Evolutionary conservation across 2,329 filamentous ascomycete genomes (phyloP).

Genomic region (Exophiala lecanii-corni): DNA sequence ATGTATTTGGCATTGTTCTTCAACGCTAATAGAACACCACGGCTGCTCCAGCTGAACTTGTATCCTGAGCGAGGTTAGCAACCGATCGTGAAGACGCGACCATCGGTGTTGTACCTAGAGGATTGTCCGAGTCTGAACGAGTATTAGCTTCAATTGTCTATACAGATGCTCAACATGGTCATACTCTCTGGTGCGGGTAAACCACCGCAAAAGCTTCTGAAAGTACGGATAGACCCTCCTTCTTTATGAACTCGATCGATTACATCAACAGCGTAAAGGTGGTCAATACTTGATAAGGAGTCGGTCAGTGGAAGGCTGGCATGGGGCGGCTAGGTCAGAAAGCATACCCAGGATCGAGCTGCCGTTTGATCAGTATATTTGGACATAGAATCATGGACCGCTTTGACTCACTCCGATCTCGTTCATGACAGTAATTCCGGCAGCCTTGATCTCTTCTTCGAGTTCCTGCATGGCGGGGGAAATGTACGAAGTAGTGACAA

Average conservation of each 20-base stretch:
- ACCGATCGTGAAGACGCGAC: no score
- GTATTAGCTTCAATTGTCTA: constrained; percentile 30
- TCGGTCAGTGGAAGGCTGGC: background rate
- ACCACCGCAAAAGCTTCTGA: constrained; percentile 81
- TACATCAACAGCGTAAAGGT: constrained; percentile 75
- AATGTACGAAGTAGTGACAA: constrained; percentile 92
- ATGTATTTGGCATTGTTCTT: constrained; percentile 81
- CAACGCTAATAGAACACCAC: constrained; percentile 82
- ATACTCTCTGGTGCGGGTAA: constrained; percentile 51
- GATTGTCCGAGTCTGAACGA: constrained; percentile 39
- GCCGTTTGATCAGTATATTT: background rate
- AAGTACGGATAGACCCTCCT: constrained; percentile 78
- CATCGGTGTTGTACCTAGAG: constrained; percentile 29
- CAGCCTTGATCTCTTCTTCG: constrained; percentile 74
- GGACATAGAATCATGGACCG: background rate
- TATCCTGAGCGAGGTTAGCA: constrained; percentile 1
- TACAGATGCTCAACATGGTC: background rate
- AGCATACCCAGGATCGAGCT: constrained; percentile 22
- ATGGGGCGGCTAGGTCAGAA: background rate
- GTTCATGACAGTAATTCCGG: constrained; percentile 96
- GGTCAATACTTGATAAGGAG: constrained; percentile 33
- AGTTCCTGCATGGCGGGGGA: constrained; percentile 90
- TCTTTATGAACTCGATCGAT: constrained; percentile 82
- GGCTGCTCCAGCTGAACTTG: constrained; percentile 79
- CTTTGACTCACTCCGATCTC: constrained; percentile 68